A percentile compares a stretch with the other conserved stretches of the same genome.
phyloP scores from a whole-genome alignment of 768 basidiomycete genomes.

The Auricularia sp. region DNA sequence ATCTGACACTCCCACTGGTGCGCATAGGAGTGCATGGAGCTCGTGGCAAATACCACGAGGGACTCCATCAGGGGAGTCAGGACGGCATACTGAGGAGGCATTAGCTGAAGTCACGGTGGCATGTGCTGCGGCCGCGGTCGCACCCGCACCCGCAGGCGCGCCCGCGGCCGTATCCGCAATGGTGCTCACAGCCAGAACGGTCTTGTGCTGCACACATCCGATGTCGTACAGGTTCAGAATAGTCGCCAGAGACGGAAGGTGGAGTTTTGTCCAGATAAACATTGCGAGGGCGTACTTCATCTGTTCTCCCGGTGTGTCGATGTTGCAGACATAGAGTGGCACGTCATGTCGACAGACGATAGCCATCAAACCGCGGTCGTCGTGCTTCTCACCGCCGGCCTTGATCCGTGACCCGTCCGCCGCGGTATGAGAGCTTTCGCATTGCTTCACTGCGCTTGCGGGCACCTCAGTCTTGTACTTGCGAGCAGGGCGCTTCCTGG shows the following conservation, averaged over 20 bases:
- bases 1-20: conserved; percentile 4
- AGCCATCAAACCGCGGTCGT: neutral
- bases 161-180: too few species aligned
- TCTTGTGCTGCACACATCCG: neutral
- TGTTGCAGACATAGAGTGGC: conserved; percentile 6
- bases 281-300: conserved; percentile 2
- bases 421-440: neutral
- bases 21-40: conserved; percentile 2
- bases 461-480: neutral
- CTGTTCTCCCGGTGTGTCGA: conserved; percentile 5
- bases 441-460: neutral
- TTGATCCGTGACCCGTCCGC: neutral
- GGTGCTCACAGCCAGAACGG: neutral
- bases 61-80: neutral
- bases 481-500: too few species aligned
- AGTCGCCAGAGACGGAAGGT: neutral
- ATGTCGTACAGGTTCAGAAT: neutral
- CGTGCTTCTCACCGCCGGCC: neutral
- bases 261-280: neutral
- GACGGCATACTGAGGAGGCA: neutral
- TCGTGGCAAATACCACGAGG: neutral
- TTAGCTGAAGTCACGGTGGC: too few species aligned
- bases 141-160: too few species aligned
- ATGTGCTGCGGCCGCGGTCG: too few species aligned
- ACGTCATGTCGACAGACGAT: conserved; percentile 4